These are phyloP conservation scores for Phlebiopsis flavidoalba DNA, from an alignment of 768 basidiomycete species.

Conservation along the genomic window DNA sequence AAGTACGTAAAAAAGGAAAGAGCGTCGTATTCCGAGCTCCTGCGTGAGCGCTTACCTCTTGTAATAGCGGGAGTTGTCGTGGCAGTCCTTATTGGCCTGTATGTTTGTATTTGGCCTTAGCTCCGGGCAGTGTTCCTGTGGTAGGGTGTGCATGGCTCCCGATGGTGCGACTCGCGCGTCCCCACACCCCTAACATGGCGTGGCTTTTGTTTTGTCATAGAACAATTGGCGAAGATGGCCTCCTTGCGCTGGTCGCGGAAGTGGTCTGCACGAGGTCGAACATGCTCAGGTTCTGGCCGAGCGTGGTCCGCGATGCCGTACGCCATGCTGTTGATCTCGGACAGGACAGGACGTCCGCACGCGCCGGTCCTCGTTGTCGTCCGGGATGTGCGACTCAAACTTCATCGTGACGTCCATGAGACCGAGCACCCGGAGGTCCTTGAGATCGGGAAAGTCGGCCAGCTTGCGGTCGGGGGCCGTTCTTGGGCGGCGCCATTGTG, in stretches of 20 bases:
- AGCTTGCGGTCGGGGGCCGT: conserved; percentile 26
- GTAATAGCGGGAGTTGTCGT: conserved; percentile 71
- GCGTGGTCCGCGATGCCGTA: conserved; percentile 95
- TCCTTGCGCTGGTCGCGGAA: conserved; percentile 75
- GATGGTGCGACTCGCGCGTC: conserved; percentile 59
- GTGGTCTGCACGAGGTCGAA: conserved; percentile 85
- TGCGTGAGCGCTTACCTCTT: no score
- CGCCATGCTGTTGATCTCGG: conserved; percentile 85
- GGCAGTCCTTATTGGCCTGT: no score
- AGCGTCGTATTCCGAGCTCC: no score
- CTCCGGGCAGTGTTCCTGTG: no score
- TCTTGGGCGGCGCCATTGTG: conserved; percentile 20
- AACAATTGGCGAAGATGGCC: conserved; percentile 97
- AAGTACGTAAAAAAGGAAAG: no score
- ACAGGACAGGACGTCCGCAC: conserved; percentile 88
- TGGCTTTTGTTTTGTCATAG: no score
- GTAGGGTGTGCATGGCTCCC: no score
- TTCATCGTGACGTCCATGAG: conserved; percentile 91
- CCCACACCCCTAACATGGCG: no score
- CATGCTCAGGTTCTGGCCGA: conserved; percentile 85
- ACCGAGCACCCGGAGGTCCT: conserved; percentile 83
- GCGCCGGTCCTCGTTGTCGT: conserved; percentile 84
- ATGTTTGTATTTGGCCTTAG: no score
- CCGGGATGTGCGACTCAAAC: conserved; percentile 57
- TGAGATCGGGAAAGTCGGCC: conserved; percentile 77